Percentiles rank a stretch among this genome's conserved stretches.
Evolutionary conservation across 1,284 basidiomycete species (phyloP).

Genomic region (Sanghuangporus weigelae): DNA sequence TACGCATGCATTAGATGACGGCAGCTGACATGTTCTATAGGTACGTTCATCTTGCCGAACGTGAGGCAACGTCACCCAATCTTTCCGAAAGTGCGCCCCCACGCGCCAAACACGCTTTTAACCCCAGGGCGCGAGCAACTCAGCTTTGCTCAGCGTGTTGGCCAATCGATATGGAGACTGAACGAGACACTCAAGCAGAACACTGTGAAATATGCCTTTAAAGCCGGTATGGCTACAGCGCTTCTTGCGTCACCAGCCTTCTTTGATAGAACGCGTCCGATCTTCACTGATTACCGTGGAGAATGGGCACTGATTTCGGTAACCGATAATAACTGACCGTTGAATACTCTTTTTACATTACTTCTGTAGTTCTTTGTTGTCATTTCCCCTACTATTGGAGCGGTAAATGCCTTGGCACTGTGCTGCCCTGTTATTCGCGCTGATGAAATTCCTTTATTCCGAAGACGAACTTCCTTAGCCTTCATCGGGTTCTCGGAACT

Average conservation of each 20-base stretch:
- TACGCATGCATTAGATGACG: not conserved
- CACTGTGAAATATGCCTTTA: slow-evolving; percentile 85
- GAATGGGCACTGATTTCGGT: slow-evolving; percentile 96
- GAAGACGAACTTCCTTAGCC: slow-evolving; percentile 77
- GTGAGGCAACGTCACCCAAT: slow-evolving; percentile 55
- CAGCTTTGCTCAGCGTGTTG: slow-evolving; percentile 50
- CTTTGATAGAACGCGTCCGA: slow-evolving; percentile 68
- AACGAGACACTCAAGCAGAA: slow-evolving; percentile 67
- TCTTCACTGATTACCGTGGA: slow-evolving; percentile 79
- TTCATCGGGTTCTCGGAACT: slow-evolving; percentile 79
- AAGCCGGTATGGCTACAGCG: slow-evolving; percentile 78
- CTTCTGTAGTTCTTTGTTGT: slow-evolving; percentile 73
- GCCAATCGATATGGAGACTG: slow-evolving; percentile 72
- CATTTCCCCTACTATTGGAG: slow-evolving; percentile 84
- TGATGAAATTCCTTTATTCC: slow-evolving; percentile 11
- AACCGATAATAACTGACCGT: slow-evolving; percentile 25
- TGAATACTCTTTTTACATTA: slow-evolving; percentile 48
- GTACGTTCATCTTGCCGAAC: slow-evolving; percentile 56
- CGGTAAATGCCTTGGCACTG: slow-evolving; percentile 40
- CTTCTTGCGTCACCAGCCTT: slow-evolving; percentile 84
- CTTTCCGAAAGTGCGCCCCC: slow-evolving; percentile 80
- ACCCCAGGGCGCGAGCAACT: slow-evolving; percentile 65
- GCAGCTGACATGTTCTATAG: slow-evolving; percentile 30
- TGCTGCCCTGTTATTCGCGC: slow-evolving; percentile 7
- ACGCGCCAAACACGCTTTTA: slow-evolving; percentile 81